These are phyloP conservation scores for Pholiota conissans DNA, from an alignment of 768 basidiomycete genomes.

Conservation along the genomic window DNA sequence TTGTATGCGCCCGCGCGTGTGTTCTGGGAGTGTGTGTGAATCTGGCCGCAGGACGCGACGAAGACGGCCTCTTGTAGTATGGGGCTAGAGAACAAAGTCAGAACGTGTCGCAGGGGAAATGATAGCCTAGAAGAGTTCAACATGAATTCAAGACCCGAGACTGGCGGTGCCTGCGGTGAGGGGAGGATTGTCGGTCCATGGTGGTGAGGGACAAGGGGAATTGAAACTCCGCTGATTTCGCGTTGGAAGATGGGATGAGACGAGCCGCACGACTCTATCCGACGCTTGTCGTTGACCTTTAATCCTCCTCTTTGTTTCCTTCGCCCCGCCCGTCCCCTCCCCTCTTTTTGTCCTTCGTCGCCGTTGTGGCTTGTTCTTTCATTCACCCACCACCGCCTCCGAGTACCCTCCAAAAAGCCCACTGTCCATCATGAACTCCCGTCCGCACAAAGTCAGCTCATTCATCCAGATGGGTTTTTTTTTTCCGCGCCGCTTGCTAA, in stretches of 20 bases:
- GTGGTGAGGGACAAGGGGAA: slow-evolving; percentile 14
- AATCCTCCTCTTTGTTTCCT: slow-evolving; percentile 11
- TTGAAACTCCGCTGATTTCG: slow-evolving; percentile 47
- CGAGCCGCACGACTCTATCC: slow-evolving; percentile 13
- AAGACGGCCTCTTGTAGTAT: slow-evolving; percentile 8
- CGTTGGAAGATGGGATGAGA: slow-evolving; percentile 4
- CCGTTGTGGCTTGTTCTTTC: slow-evolving; percentile 17
- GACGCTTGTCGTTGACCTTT: slow-evolving; percentile 18
- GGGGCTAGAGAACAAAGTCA: slow-evolving; percentile 9
- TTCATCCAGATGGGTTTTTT: slow-evolving; percentile 8
- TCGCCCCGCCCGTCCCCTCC: slow-evolving; percentile 22
- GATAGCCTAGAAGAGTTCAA: slow-evolving; percentile 2
- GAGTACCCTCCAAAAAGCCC: slow-evolving; percentile 6
- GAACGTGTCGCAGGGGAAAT: slow-evolving; percentile 3
- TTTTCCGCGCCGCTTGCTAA: slow-evolving; percentile 7
- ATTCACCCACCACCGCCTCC: slow-evolving; percentile 12
- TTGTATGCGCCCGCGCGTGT: slow-evolving; percentile 2
- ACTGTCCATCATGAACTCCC: slow-evolving; percentile 58
- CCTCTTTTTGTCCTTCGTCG: slow-evolving; percentile 12
- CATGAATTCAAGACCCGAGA: slow-evolving; percentile 9
- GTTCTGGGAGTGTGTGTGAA: slow-evolving; percentile 8
- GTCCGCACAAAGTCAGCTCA: slow-evolving; percentile 64
- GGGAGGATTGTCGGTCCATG: slow-evolving; percentile 16
- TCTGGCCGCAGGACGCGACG: slow-evolving; percentile 7
- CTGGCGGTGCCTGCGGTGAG: slow-evolving; percentile 9